Evolutionary conservation across 352 stramenopile genomes (phyloP).

Genomic region (Pythium utonaiense): DNA sequence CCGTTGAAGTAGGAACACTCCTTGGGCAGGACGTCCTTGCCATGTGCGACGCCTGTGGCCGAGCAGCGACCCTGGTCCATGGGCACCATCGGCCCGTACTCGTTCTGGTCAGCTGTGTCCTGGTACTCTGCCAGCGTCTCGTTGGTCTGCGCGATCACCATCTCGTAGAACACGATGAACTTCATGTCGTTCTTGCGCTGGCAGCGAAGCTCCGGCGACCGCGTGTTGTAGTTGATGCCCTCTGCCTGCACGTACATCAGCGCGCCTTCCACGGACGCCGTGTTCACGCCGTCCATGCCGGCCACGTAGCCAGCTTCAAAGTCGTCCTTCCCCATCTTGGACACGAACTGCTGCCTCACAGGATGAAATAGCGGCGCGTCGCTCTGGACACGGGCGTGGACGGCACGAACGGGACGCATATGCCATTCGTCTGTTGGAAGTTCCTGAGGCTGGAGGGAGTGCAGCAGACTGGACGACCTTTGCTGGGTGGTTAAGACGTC

Average conservation of each 20-base stretch:
- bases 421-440: slow-evolving; percentile 34
- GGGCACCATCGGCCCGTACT: slow-evolving; percentile 67
- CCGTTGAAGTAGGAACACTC: slow-evolving; percentile 75
- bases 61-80: slow-evolving; percentile 68
- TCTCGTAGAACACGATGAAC: slow-evolving; percentile 81
- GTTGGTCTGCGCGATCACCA: slow-evolving; percentile 70
- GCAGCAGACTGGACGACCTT: slow-evolving; percentile 15
- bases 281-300: slow-evolving; percentile 77
- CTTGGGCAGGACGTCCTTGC: slow-evolving; percentile 36
- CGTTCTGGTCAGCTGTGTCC: slow-evolving; percentile 34
- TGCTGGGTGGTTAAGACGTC: background rate
- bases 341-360: slow-evolving; percentile 56
- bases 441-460: slow-evolving; percentile 15
- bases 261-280: slow-evolving; percentile 66
- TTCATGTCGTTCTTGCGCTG: slow-evolving; percentile 76
- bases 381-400: slow-evolving; percentile 73
- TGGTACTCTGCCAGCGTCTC: slow-evolving; percentile 64
- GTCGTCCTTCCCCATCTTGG: slow-evolving; percentile 42
- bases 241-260: slow-evolving; percentile 86
- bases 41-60: slow-evolving; percentile 22
- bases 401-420: slow-evolving; percentile 64
- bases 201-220: slow-evolving; percentile 51
- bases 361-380: slow-evolving; percentile 60
- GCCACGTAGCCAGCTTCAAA: slow-evolving; percentile 48
- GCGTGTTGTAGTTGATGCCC: slow-evolving; percentile 74